Percentiles rank a stretch among this genome's conserved stretches.
phyloP scores from a whole-genome alignment of 2,329 filamentous ascomycete genomes.

The Colletotrichum sp. region DNA sequence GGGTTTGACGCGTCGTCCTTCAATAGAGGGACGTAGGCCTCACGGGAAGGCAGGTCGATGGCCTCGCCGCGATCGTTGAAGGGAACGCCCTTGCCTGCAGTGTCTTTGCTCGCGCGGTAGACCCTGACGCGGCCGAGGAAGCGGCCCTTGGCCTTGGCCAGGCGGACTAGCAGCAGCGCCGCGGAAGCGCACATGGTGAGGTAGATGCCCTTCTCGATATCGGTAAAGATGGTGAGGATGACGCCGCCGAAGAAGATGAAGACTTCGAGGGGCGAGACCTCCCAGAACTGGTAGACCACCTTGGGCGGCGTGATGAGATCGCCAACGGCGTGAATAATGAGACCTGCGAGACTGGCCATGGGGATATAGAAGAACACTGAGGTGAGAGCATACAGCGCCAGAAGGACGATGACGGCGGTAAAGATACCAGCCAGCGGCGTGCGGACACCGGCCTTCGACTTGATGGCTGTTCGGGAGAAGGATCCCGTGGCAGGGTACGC shows the following conservation, averaged over 20 bases:
- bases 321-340: slow-evolving; percentile 85
- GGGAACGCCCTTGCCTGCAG: slow-evolving; percentile 17
- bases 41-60: slow-evolving; percentile 24
- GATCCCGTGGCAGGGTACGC: slow-evolving; percentile 51
- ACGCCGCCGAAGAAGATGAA: slow-evolving; percentile 79
- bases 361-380: slow-evolving; percentile 85
- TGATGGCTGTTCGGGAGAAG: slow-evolving; percentile 75
- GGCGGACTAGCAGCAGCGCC: slow-evolving; percentile 47
- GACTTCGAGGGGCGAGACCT: slow-evolving; percentile 74
- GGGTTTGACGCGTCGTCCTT: slow-evolving; percentile 50
- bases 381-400: slow-evolving; percentile 79
- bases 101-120: slow-evolving; percentile 22
- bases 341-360: slow-evolving; percentile 69
- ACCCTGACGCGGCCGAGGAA: slow-evolving; percentile 47
- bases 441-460: slow-evolving; percentile 82
- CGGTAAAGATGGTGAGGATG: slow-evolving; percentile 55
- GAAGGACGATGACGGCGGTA: slow-evolving; percentile 75
- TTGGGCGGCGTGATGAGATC: slow-evolving; percentile 78
- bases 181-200: slow-evolving; percentile 48
- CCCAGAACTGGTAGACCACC: slow-evolving; percentile 79
- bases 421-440: slow-evolving; percentile 82
- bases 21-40: slow-evolving; percentile 46
- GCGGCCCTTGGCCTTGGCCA: slow-evolving; percentile 50
- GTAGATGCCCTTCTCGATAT: slow-evolving; percentile 57
- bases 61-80: slow-evolving; percentile 21